Evolutionary conservation across 352 stramenopile species (phyloP).

Genomic region (Phytopythium boreale): DNA sequence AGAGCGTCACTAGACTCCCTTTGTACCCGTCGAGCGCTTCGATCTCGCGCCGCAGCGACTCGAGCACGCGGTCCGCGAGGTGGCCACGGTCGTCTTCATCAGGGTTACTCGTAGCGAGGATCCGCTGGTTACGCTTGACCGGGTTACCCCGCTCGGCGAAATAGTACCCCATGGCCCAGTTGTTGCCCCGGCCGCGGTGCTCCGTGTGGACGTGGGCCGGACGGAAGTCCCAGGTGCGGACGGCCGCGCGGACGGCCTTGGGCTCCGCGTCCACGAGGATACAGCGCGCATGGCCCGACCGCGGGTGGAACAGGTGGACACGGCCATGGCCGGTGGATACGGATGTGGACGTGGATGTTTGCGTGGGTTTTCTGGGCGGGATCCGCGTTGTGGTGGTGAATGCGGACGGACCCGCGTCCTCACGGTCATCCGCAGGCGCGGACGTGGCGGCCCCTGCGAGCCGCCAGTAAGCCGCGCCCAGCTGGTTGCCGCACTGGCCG

Average conservation of each 20-base stretch:
- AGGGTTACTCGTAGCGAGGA: background rate
- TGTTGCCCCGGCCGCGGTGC: slow-evolving; percentile 80
- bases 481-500: slow-evolving; percentile 76
- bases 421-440: background rate
- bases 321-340: too few species aligned
- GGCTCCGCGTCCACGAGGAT: slow-evolving; percentile 81
- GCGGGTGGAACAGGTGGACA: slow-evolving; percentile 45
- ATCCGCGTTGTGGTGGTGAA: background rate
- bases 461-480: slow-evolving; percentile 73
- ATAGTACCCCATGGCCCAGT: slow-evolving; percentile 89
- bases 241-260: slow-evolving; percentile 47
- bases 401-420: background rate
- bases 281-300: slow-evolving; percentile 41
- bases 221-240: slow-evolving; percentile 14
- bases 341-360: background rate
- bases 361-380: background rate
- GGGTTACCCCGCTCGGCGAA: slow-evolving; percentile 16
- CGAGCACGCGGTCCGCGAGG: slow-evolving; percentile 42
- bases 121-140: background rate
- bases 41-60: slow-evolving; percentile 71
- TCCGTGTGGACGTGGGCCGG: slow-evolving; percentile 56
- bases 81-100: background rate
- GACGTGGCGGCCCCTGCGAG: slow-evolving; percentile 13
- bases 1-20: slow-evolving; percentile 76
- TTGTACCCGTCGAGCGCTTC: slow-evolving; percentile 68